phyloP scores from a whole-genome alignment of 2,329 filamentous ascomycete species.

The Claviceps citrina region DNA sequence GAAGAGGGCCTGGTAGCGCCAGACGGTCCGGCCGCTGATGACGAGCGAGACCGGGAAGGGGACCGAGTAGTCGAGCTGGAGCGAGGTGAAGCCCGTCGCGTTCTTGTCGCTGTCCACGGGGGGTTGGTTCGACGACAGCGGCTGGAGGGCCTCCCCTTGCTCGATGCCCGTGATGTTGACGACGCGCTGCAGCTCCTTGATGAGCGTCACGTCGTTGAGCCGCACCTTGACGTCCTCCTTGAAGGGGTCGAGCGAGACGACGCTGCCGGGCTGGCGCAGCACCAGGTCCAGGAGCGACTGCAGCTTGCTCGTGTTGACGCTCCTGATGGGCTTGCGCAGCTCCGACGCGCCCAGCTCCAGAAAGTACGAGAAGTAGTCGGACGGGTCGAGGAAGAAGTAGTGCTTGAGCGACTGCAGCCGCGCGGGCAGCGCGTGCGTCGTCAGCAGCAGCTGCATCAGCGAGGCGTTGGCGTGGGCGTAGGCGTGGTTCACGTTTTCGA shows the following conservation, averaged over 20 bases:
- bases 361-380: conserved; percentile 97
- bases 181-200: conserved; percentile 86
- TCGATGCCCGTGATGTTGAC: conserved; percentile 95
- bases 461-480: conserved; percentile 94
- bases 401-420: conserved; percentile 86
- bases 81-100: conserved; percentile 76
- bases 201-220: conserved; percentile 89
- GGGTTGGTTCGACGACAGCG: conserved; percentile 49
- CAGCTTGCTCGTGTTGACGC: conserved; percentile 81
- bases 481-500: conserved; percentile 89
- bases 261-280: conserved; percentile 85
- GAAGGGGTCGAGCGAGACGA: conserved; percentile 87
- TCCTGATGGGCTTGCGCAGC: conserved; percentile 73
- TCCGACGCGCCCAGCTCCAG: conserved; percentile 82
- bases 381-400: conserved; percentile 96
- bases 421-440: conserved; percentile 78
- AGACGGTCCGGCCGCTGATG: conserved; percentile 90
- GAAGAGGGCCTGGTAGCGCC: conserved; percentile 90
- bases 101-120: conserved; percentile 68
- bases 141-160: conserved; percentile 68
- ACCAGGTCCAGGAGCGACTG: conserved; percentile 94
- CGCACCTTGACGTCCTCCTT: conserved; percentile 97
- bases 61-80: conserved; percentile 87
- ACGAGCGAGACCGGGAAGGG: conserved; percentile 93
- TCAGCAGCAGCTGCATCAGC: conserved; percentile 76